Percentiles rank a stretch among this genome's conserved stretches.
phyloP scores from a whole-genome alignment of 2,329 filamentous ascomycete genomes.

The Fusarium fujikuroi region DNA sequence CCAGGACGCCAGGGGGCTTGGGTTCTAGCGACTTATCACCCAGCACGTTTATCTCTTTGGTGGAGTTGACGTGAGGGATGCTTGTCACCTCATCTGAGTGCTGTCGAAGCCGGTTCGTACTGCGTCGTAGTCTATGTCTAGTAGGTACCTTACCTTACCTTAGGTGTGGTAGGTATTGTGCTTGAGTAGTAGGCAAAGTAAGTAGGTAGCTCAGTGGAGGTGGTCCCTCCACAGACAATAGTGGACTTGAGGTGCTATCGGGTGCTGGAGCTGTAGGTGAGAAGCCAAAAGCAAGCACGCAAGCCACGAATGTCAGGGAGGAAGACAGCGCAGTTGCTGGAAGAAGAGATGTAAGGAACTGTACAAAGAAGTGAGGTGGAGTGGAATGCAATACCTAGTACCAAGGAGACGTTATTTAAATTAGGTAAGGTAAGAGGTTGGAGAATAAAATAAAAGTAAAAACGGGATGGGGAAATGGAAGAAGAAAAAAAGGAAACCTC shows the following conservation, averaged over 20 bases:
- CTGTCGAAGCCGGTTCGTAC: conserved; percentile 15
- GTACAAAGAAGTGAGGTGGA: not conserved
- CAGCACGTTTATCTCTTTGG: conserved; percentile 31
- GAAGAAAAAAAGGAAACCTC: conserved; percentile 4
- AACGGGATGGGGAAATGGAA: conserved; percentile 6
- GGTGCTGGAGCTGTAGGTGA: conserved; percentile 10
- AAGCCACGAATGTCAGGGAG: conserved; percentile 23
- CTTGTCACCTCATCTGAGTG: conserved; percentile 10
- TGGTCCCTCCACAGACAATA: conserved; percentile 18
- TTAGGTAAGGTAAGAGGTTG: not conserved
- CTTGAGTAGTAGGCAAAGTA: not conserved
- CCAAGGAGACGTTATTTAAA: not conserved
- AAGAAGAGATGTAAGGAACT: not conserved
- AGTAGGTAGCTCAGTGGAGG: not conserved
- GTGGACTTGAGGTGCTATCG: conserved; percentile 11
- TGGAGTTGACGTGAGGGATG: conserved; percentile 20
- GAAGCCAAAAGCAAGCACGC: not conserved
- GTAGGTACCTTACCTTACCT: too few species aligned
- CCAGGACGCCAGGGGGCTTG: conserved; percentile 5
- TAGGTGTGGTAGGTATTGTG: not conserved
- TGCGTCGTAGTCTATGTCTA: not conserved
- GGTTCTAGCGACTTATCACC: conserved; percentile 24
- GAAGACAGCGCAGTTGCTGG: not conserved
- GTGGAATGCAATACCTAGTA: not conserved
- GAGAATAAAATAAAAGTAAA: not conserved